Evolutionary conservation across 106 monocot genomes (phyloP), one percentile per base, ranked within the genome.

Genomic region (Allium cepa): DNA sequence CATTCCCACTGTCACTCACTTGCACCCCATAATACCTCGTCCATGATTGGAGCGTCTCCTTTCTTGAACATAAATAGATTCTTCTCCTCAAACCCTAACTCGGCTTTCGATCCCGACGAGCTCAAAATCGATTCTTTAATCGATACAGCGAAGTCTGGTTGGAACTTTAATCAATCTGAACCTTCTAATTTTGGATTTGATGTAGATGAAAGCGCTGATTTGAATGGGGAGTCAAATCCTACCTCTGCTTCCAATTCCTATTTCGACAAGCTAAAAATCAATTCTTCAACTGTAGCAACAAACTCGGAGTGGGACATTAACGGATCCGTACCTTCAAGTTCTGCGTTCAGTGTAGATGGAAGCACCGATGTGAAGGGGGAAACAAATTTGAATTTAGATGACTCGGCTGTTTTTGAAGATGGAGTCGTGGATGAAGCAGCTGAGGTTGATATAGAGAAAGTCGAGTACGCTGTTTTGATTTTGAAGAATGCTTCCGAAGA

Each of bases 381-480:
- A 22, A 22, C 22, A 22, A 22, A 22, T 22, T 22, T 22, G 22
- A 22, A 22, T 22, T 22, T 9, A 46, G 56, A 27, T 69, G 16
- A 1, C 56, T 71, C 10, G 26, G 13, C 70, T n/a, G 10, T 8
- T 49, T 48, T 8, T 7, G 79, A 80, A 26, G 83, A 76, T 22
- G 56, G 10, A 2, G 80, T 56, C n/a, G 70, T 15, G 50, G 64
- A 36, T 15, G 76, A 65, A 14, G 47, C 36, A 26, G 47, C 17
- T 7, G 81, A 68, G 53, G 60, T 94, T 17, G 71, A 79, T 49
- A n/a, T 13, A 1, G 79, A 77, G 53, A 76, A 85, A 65, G 73
- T 88, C 10, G 75, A 83, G 65, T 77, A 58, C 47, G 72, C 86
- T 36, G 15, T 73, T 28, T 64, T 73, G 47, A 70, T 80, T 59